Evolutionary conservation across 768 basidiomycete species (phyloP), one percentile per base, ranked within the genome.

Genomic region (Russula compacta): DNA sequence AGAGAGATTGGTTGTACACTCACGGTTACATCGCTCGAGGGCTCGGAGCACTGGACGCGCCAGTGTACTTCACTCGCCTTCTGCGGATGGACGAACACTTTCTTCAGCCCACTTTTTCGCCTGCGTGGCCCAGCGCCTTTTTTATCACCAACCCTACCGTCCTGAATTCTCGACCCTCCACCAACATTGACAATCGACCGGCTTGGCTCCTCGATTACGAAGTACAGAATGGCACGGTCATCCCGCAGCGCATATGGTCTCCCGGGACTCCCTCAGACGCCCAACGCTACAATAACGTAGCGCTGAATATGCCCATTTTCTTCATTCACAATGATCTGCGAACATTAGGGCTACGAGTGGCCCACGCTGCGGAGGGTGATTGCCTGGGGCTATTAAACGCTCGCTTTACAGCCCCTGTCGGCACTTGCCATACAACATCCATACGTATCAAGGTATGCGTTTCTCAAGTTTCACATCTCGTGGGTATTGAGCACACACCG

Each of bases 301-400:
- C 39, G 11, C 32, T 52, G 8, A 36, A 65, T 1, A 14, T 63
- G 47, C 64, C 64, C 0, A 58, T 65, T n/a, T 65, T 65, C n/a
- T 65, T 65, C 36, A 35, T 63, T 6, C 43, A 53, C 12, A 42
- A 39, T 35, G 47, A 54, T 19, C 29, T 47, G 24, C 36, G 15
- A 9, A 29, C 15, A 4, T 14, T 63, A 19, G 64, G 64, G 2
- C 19, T 64, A 10, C 44, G 6, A 1, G 5, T 65, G 11, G 33
- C 35, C 2, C 24, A 29, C 2, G 56, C 57, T 44, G 40, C 32
- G 9, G 47, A 39, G 7, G 61, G 56, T 39, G 19, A 53, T 19
- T 40, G 46, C 29, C 3, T 10, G 17, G 19, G 17, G 24, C n/a
- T 48, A 3, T 21, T 56, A 42, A 36, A 53, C 7, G 51, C 35